phyloP scores from a whole-genome alignment of 331 rosid genomes.

The Rhamnella rubrinervis region DNA sequence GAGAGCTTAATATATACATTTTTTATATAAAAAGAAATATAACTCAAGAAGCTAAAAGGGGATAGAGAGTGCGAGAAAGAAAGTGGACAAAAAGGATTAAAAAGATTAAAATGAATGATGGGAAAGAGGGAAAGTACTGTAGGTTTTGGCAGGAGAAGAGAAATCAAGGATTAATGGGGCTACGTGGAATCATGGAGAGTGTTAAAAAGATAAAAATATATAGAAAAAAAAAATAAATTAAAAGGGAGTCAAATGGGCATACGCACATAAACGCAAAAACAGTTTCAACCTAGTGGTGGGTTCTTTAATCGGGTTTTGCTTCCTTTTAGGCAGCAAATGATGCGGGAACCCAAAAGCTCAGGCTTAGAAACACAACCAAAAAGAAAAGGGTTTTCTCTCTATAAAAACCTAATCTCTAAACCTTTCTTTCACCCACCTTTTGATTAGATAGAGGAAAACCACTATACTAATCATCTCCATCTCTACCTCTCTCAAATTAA shows the following conservation, averaged over 20 bases:
- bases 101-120: slow-evolving; percentile 7
- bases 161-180: slow-evolving; percentile 7
- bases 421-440: too few species aligned
- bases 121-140: neutral
- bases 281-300: slow-evolving; percentile 23
- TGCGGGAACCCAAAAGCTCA: slow-evolving; percentile 12
- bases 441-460: too few species aligned
- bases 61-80: neutral
- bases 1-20: too few species aligned
- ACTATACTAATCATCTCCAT: too few species aligned
- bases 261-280: slow-evolving; percentile 45
- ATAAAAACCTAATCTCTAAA: too few species aligned
- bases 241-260: slow-evolving; percentile 38
- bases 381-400: too few species aligned
- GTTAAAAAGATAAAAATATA: neutral
- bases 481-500: too few species aligned
- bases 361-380: too few species aligned
- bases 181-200: slow-evolving; percentile 8
- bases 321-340: slow-evolving; percentile 34
- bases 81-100: slow-evolving; percentile 12
- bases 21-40: too few species aligned
- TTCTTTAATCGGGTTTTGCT: slow-evolving; percentile 27
- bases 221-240: neutral
- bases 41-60: too few species aligned
- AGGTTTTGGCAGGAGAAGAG: neutral